phyloP scores from a whole-genome alignment of 352 stramenopile species.

The Globisporangium parvum region DNA sequence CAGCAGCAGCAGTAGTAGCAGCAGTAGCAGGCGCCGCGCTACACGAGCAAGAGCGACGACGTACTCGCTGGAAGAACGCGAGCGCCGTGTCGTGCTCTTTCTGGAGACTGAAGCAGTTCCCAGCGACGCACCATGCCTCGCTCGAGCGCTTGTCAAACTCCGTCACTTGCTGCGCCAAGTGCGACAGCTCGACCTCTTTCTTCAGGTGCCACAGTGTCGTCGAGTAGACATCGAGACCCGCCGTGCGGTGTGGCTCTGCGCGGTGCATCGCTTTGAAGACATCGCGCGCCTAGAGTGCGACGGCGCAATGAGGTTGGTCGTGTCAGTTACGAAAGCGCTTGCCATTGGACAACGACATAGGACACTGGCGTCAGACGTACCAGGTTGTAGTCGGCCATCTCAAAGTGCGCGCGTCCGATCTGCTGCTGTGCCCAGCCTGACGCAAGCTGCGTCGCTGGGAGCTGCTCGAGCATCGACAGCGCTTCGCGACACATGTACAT shows the following conservation, averaged over 20 bases:
- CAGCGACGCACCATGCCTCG: conserved; percentile 95
- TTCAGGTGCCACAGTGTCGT: conserved; percentile 97
- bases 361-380: conserved; percentile 10
- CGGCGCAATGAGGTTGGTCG: background rate
- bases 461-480: conserved; percentile 79
- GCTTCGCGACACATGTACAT: conserved; percentile 83
- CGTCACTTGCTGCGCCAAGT: conserved; percentile 91
- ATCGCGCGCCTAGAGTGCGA: conserved; percentile 50
- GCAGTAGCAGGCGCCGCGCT: background rate
- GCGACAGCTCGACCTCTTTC: conserved; percentile 96
- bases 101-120: conserved; percentile 97
- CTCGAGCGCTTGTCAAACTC: conserved; percentile 92
- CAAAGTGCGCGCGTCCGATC: conserved; percentile 92
- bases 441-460: conserved; percentile 80
- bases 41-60: background rate
- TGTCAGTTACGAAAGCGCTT: background rate
- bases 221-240: conserved; percentile 93
- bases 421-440: conserved; percentile 95
- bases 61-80: conserved; percentile 92
- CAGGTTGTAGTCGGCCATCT: conserved; percentile 92
- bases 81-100: conserved; percentile 97
- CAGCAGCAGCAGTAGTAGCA: no score
- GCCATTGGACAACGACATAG: background rate
- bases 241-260: conserved; percentile 90
- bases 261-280: conserved; percentile 88